Base-by-base conservation (phyloP, 768 basidiomycete genomes). In the Kwoniella dejecticola region DNA sequence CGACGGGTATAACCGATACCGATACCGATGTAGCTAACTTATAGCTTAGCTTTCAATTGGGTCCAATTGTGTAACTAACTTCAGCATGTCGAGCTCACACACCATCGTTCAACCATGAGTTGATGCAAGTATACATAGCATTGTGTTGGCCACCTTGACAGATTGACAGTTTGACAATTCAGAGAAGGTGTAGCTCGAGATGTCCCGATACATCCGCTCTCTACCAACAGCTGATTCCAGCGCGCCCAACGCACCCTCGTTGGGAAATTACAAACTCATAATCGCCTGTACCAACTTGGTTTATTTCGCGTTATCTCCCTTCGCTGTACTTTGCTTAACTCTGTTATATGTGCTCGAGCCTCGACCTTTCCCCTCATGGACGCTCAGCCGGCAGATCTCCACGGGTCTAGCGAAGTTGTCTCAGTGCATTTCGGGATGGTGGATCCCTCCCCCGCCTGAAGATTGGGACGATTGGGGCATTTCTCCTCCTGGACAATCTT, bases 401-500 rank as follows among this genome's bases (percentile, higher is more conserved):
- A 55, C 58, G 23, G 44, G 50, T 27, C 33, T 63, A 11, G 31
- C 24, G 19, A 58, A 63, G n/a, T 33, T 59, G 15, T 36, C 44
- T 13, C 30, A 53, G 19, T 13, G 19, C 10, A 26, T 59, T 6
- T 33, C 27, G 24, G 62, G 38, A 8, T 33, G 38, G 17, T 66
- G 64, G 45, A 42, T 56, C 17, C 60, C 62, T 1, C 70, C 62
- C 8, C 13, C 38, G 0, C 49, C 53, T 15, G 23, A 15, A 1
- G 61, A 52, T 26, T 44, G 40, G 38, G 50, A 62, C 23, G 70
- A 62, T 24, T 60, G 52, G 46, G 42, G 40, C 3, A 38, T 67
- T 3, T 1, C 46, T 2, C 44, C 45, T 41, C 44, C 60, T 1
- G 47, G 36, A 17, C 7, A 41, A 19, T 15, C 29, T 52, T 54